Evolutionary conservation across 2,329 filamentous ascomycete species (phyloP).

Genomic region (Stemphylium beticola): DNA sequence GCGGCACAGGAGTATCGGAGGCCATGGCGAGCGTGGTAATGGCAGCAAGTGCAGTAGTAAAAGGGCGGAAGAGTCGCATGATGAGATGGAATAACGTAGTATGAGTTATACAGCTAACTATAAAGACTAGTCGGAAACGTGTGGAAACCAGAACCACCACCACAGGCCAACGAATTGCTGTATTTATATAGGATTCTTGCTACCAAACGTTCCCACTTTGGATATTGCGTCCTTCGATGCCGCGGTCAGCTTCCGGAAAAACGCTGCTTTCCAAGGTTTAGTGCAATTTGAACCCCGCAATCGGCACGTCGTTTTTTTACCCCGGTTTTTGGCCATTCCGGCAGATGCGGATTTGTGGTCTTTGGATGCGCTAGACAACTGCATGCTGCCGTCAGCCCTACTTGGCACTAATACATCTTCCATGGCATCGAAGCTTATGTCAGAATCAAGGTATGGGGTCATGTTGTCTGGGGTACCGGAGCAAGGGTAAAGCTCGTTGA

Average conservation of each 20-base stretch:
- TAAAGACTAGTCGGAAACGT: neutral
- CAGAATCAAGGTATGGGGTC: neutral
- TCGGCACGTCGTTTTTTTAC: neutral
- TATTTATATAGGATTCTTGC: neutral
- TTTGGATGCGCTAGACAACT: neutral
- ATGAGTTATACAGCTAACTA: neutral
- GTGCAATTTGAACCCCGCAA: neutral
- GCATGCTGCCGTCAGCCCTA: neutral
- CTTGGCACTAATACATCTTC: neutral
- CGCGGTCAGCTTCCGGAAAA: neutral
- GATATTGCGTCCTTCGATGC: neutral
- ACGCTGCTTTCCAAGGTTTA: neutral
- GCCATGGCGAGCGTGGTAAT: conserved; percentile 21
- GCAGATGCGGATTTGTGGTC: neutral
- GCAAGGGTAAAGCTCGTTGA: neutral
- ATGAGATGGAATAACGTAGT: neutral
- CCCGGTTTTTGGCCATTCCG: neutral
- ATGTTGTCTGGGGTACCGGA: neutral
- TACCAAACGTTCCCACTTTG: neutral
- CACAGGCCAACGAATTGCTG: neutral
- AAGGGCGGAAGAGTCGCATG: conserved; percentile 17
- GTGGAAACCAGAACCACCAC: neutral
- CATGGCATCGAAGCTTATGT: neutral
- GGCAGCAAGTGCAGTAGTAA: conserved; percentile 13
- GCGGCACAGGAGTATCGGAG: conserved; percentile 19